phyloP scores from a whole-genome alignment of 2,329 filamentous ascomycete genomes.

The Colletotrichum chrysophilum region DNA sequence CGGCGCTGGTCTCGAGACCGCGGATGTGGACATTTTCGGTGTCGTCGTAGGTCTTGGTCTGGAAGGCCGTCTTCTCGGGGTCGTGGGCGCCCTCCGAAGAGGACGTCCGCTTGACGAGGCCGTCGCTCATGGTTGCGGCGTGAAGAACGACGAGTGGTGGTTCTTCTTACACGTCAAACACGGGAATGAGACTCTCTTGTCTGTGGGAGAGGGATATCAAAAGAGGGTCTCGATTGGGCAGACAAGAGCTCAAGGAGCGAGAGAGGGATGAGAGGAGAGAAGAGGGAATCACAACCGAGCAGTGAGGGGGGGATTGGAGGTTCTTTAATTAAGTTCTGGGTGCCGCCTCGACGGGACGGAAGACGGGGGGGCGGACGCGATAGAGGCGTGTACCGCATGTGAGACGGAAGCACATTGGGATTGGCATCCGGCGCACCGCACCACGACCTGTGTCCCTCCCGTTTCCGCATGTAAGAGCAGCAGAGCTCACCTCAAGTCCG shows the following conservation, averaged over 20 bases:
- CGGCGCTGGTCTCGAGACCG: conserved; percentile 53
- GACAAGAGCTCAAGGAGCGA: conserved; percentile 9
- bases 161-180: background rate
- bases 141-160: background rate
- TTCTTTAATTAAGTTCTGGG: conserved; percentile 15
- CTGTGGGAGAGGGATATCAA: background rate
- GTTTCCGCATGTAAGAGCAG: background rate
- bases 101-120: conserved; percentile 32
- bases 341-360: background rate
- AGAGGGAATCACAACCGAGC: background rate
- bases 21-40: conserved; percentile 42
- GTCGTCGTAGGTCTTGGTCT: conserved; percentile 25
- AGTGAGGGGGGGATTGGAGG: background rate
- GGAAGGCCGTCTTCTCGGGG: conserved; percentile 28
- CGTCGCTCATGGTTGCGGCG: conserved; percentile 23
- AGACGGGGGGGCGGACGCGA: background rate
- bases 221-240: background rate
- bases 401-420: background rate
- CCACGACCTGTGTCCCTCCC: background rate
- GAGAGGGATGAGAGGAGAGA: conserved; percentile 3
- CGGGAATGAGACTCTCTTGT: background rate
- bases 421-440: background rate
- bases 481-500: background rate
- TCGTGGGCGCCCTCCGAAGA: conserved; percentile 28
- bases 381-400: background rate